Base-by-base conservation (phyloP, 2,329 filamentous ascomycete species). In the Domatiomyces globalis region DNA sequence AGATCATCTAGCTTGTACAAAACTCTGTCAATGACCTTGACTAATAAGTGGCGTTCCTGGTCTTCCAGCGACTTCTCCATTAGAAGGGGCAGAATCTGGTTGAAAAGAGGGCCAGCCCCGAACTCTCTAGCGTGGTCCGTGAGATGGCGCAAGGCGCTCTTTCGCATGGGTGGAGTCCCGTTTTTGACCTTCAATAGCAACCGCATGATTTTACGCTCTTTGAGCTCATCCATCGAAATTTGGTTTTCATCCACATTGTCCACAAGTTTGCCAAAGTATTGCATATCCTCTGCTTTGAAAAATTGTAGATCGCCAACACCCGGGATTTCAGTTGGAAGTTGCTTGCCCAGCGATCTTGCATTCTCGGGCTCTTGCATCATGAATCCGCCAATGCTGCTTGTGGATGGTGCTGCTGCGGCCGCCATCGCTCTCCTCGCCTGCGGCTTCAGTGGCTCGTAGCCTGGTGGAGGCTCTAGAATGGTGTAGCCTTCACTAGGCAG, bases 51-150 rank as follows among this genome's bases (percentile, higher is more conserved):
- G 49, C 92, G 89, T 68, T 98, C 92, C 68, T 98, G 92, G 57
- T 98, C 92, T 67, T 98, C 94, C 17, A 98, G 73, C 0, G 87
- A 92, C 71, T 95, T 95, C 70, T 98, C 92, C 92, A 98, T 98
- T 52, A 98, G 80, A 49, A 98, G 72, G 1, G 92, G 92, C 10
- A 98, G 77, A 58, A 98, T 96, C 68, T 98, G 92, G 66, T 96
- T 94, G 72, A 98, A 98, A 0, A 98, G 77, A 7, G 92, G 80
- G 0, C 88, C 89, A 36, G 92, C 89, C 56, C 92, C 92, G 66
- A 98, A 98, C 68, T 90, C 87, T 51, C 90, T 84, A 29, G 92
- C 92, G 66, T 98, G 98, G 67, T 98, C 92, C 17, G 92, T 98
- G 56, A 98, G 81, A 68, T 98, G 92, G 69, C 92, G 85, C 62